A percentile compares a stretch with the other conserved stretches of the same genome.
Evolutionary conservation across 2,329 filamentous ascomycete genomes (phyloP).

Genomic region (Plenodomus tracheiphilus): DNA sequence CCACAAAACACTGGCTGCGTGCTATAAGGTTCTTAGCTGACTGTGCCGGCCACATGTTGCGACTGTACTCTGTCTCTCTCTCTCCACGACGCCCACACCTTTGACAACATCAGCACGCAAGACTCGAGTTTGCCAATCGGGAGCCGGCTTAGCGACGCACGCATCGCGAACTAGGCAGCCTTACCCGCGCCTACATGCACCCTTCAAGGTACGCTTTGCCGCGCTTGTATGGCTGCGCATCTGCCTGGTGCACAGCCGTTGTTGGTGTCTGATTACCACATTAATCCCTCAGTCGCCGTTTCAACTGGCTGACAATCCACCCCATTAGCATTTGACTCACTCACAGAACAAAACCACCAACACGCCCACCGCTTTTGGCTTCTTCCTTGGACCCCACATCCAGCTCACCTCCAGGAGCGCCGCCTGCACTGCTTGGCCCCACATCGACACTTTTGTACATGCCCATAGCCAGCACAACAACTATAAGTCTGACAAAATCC

Average conservation of each 20-base stretch:
- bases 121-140: neutral
- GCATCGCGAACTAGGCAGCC: neutral
- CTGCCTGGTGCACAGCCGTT: neutral
- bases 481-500: neutral
- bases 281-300: neutral
- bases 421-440: constrained; percentile 4
- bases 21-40: neutral
- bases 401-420: neutral
- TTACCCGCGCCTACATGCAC: constrained; percentile 2
- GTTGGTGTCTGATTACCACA: neutral
- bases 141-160: neutral
- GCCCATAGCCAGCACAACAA: neutral
- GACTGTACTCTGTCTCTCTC: no score
- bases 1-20: neutral
- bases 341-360: neutral
- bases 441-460: constrained; percentile 1
- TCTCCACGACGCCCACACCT: neutral
- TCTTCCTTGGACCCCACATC: neutral
- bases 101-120: constrained; percentile 1
- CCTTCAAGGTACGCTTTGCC: neutral
- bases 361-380: neutral
- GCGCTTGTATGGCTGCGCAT: neutral
- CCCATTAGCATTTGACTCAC: neutral
- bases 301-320: neutral
- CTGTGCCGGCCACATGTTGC: neutral